Evolutionary conservation across 106 monocot species (phyloP).

Genomic region (Dendrobium huoshanense): DNA sequence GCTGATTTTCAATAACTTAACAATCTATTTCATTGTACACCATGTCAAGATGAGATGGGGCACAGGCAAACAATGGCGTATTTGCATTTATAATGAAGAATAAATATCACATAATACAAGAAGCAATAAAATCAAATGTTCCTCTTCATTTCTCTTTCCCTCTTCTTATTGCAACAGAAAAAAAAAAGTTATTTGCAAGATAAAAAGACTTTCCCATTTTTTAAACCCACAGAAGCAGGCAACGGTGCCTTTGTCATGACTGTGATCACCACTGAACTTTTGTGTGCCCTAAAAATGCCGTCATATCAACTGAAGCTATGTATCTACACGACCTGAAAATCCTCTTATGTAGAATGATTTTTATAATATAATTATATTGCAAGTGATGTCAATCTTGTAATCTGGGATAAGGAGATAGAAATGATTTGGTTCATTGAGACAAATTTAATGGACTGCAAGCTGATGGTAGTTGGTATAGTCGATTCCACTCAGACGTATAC

Average conservation of each 20-base stretch:
- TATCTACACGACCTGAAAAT: background rate
- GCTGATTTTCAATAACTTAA: too few relatives aligned
- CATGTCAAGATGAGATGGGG: background rate
- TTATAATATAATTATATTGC: background rate
- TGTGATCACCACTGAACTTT: background rate
- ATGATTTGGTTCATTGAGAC: background rate
- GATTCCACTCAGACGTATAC: slow-evolving; percentile 73
- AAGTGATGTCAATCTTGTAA: background rate
- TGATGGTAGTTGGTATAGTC: slow-evolving; percentile 57
- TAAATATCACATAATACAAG: background rate
- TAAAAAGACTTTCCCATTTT: background rate
- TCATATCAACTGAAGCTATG: background rate
- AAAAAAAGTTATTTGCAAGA: background rate
- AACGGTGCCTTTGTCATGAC: background rate
- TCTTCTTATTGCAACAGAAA: background rate
- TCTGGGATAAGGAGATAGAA: background rate
- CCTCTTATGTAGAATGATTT: background rate
- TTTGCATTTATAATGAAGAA: slow-evolving; percentile 2
- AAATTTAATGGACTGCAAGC: slow-evolving; percentile 26
- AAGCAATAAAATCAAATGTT: background rate
- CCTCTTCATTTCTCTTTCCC: background rate
- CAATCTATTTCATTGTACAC: too few relatives aligned
- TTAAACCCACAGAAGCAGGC: background rate
- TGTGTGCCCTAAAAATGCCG: background rate
- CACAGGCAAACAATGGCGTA: background rate